phyloP scores from a whole-genome alignment of 495 filamentous ascomycete genomes.

The Xylaria venustula region DNA sequence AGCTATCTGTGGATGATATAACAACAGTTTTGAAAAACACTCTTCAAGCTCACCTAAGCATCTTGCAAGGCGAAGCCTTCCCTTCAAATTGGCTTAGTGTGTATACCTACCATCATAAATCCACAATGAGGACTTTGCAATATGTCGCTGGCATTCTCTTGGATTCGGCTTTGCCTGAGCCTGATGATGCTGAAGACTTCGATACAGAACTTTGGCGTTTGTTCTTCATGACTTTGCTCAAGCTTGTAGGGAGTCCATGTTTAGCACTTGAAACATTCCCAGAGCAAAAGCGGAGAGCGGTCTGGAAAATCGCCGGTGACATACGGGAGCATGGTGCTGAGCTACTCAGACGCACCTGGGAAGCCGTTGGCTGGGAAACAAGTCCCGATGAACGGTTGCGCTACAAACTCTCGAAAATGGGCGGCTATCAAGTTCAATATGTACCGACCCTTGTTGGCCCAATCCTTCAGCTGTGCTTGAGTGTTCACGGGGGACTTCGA shows the following conservation, averaged over 20 bases:
- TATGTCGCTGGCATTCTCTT: slow-evolving; percentile 74
- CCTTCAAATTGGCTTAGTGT: slow-evolving; percentile 87
- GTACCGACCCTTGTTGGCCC: slow-evolving; percentile 88
- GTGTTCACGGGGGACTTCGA: slow-evolving; percentile 88
- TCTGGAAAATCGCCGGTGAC: slow-evolving; percentile 99
- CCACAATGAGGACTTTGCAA: slow-evolving; percentile 84
- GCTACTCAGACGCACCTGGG: slow-evolving; percentile 81
- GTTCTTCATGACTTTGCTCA: slow-evolving; percentile 87
- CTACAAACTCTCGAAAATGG: slow-evolving; percentile 80
- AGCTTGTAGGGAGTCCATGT: slow-evolving; percentile 82
- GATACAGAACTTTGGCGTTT: slow-evolving; percentile 91
- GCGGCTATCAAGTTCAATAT: slow-evolving; percentile 97
- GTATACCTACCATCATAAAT: slow-evolving; percentile 93
- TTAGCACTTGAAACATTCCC: slow-evolving; percentile 94
- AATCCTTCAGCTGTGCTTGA: slow-evolving; percentile 91
- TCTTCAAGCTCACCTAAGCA: slow-evolving; percentile 81
- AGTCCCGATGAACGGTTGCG: slow-evolving; percentile 66
- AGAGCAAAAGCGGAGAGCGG: slow-evolving; percentile 90
- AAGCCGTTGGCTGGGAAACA: slow-evolving; percentile 96
- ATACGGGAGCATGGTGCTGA: slow-evolving; percentile 89
- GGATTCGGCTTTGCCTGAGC: slow-evolving; percentile 74
- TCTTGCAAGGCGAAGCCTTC: slow-evolving; percentile 87
- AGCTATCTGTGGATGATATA: slow-evolving; percentile 73
- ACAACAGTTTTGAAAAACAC: slow-evolving; percentile 70
- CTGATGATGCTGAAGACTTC: slow-evolving; percentile 90